These are phyloP conservation scores for Ustulina deusta DNA, from an alignment of 2,329 filamentous ascomycete species.

Conservation along the genomic window DNA sequence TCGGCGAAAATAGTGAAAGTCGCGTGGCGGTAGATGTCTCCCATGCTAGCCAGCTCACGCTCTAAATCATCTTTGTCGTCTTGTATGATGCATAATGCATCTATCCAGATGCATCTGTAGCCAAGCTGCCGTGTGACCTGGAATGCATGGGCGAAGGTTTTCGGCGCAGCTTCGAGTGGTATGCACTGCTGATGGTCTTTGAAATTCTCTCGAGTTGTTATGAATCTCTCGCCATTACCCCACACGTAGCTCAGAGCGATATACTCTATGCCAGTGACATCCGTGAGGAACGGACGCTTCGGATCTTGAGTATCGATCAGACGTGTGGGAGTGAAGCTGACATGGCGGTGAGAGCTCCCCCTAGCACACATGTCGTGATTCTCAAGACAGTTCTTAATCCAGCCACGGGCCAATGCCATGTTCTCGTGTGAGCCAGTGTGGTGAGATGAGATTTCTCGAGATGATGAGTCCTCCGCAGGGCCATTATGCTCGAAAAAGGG, in stretches of 20 bases:
- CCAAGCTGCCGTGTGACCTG: slow-evolving; percentile 29
- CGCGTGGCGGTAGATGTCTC: slow-evolving; percentile 38
- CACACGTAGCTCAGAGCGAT: slow-evolving; percentile 37
- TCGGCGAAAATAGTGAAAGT: slow-evolving; percentile 37
- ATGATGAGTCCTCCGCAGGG: not conserved
- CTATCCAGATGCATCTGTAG: slow-evolving; percentile 44
- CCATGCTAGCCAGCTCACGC: slow-evolving; percentile 35
- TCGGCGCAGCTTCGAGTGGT: slow-evolving; percentile 8
- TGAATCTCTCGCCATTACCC: slow-evolving; percentile 24
- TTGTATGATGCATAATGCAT: slow-evolving; percentile 44
- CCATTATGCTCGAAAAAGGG: not conserved
- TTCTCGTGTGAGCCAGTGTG: slow-evolving; percentile 31
- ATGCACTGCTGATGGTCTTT: slow-evolving; percentile 17
- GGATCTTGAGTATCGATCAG: slow-evolving; percentile 31
- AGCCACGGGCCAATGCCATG: slow-evolving; percentile 25
- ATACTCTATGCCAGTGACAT: slow-evolving; percentile 1
- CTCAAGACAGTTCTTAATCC: slow-evolving; percentile 32
- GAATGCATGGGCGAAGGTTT: slow-evolving; percentile 16
- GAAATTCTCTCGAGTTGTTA: slow-evolving; percentile 16
- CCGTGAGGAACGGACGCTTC: slow-evolving; percentile 23
- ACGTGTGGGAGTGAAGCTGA: slow-evolving; percentile 21
- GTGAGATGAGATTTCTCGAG: not conserved
- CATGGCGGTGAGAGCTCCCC: slow-evolving; percentile 10
- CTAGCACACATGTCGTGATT: slow-evolving; percentile 31
- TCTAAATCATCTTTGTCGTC: slow-evolving; percentile 38